phyloP scores from a whole-genome alignment of 2,329 filamentous ascomycete genomes.

The Claviceps maximensis region DNA sequence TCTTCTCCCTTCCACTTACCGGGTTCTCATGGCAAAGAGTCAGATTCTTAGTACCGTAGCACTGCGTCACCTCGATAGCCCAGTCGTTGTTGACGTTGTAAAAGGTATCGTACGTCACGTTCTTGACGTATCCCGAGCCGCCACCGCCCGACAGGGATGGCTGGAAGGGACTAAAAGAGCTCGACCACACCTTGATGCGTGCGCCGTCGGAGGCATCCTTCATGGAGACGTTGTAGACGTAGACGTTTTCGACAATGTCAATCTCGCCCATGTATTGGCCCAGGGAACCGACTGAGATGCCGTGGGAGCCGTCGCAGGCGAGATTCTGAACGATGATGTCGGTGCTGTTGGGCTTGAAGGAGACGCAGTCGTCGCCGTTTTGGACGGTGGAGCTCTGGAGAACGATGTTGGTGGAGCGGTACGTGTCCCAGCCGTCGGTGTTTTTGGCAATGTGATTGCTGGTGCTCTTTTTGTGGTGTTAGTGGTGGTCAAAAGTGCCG shows the following conservation, averaged over 20 bases:
- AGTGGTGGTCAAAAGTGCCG: background rate
- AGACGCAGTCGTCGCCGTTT: constrained; percentile 59
- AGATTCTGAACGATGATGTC: constrained; percentile 55
- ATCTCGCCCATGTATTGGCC: constrained; percentile 51
- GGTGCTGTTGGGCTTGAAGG: constrained; percentile 62
- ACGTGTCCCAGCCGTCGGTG: constrained; percentile 53
- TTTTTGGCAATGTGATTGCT: constrained; percentile 39
- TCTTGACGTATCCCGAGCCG: constrained; percentile 38
- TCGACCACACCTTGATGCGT: constrained; percentile 64
- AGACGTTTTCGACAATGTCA: constrained; percentile 58
- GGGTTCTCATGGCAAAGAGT: background rate
- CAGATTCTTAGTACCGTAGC: background rate
- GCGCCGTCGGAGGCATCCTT: constrained; percentile 50
- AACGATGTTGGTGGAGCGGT: constrained; percentile 46
- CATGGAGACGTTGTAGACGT: constrained; percentile 48
- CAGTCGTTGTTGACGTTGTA: constrained; percentile 44
- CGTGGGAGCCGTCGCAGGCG: constrained; percentile 55
- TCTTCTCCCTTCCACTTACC: background rate
- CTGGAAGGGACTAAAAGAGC: constrained; percentile 20
- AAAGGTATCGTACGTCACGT: constrained; percentile 55
- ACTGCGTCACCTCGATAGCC: constrained; percentile 1
- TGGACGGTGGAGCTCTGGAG: constrained; percentile 53
- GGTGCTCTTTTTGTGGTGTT: constrained; percentile 17
- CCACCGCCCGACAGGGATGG: constrained; percentile 48
- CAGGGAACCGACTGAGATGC: constrained; percentile 58